Evolutionary conservation across 2,329 filamentous ascomycete species (phyloP).

Genomic region (Penicillium vulpinum): DNA sequence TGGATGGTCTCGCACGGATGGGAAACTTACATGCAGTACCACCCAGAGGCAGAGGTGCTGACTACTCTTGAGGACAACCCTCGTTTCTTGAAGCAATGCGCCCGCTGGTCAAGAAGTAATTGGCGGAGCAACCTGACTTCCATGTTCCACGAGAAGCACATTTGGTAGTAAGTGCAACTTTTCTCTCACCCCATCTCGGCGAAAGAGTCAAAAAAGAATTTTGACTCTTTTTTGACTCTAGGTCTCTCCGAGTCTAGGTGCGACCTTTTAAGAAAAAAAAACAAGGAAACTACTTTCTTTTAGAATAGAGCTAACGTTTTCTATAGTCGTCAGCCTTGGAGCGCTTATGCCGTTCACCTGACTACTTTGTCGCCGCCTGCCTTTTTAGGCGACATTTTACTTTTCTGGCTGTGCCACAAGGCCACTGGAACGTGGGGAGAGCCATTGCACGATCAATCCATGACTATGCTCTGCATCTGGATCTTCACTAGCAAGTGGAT

Average conservation of each 20-base stretch:
- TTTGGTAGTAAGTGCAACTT: constrained; percentile 73
- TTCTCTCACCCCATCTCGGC: too few species aligned
- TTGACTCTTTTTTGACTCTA: not conserved
- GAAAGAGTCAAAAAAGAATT: constrained; percentile 1
- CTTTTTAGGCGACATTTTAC: constrained; percentile 71
- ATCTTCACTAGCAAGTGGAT: constrained; percentile 89
- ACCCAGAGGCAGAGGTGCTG: constrained; percentile 84
- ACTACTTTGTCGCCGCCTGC: constrained; percentile 91
- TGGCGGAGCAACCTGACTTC: constrained; percentile 97
- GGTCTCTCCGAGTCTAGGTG: not conserved
- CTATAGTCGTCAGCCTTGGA: constrained; percentile 83
- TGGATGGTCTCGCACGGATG: constrained; percentile 91
- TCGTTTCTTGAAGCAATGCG: constrained; percentile 90
- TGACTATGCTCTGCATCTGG: constrained; percentile 67
- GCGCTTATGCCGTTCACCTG: constrained; percentile 86
- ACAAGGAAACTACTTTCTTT: not conserved
- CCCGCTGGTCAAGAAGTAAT: constrained; percentile 94
- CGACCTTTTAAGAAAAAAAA: too few species aligned
- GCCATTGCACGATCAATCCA: constrained; percentile 54
- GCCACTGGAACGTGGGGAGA: constrained; percentile 64
- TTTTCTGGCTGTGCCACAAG: constrained; percentile 69
- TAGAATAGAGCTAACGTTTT: constrained; percentile 27
- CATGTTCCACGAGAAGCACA: constrained; percentile 76
- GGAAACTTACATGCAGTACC: constrained; percentile 95
- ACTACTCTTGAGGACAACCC: constrained; percentile 87